A percentile compares a stretch with the other conserved stretches of the same genome.
Evolutionary conservation across 768 basidiomycete genomes (phyloP).

Genomic region (Pisolithus marmoratus): DNA sequence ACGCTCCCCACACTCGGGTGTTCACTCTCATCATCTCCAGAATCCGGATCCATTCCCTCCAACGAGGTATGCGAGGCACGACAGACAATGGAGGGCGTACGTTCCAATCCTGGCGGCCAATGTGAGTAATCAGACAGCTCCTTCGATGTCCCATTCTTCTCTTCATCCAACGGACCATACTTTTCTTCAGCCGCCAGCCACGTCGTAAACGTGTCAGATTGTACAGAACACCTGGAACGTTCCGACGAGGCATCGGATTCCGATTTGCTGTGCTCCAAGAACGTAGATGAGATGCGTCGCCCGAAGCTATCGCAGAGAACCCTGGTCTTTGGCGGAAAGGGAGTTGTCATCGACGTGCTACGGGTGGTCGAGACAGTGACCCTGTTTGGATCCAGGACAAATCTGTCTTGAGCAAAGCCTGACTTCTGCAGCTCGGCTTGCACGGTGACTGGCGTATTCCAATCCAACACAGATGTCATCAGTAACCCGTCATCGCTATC

Average conservation of each 20-base stretch:
- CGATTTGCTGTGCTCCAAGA: background rate
- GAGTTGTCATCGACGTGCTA: background rate
- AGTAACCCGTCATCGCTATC: background rate
- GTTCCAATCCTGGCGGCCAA: background rate
- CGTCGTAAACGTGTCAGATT: background rate
- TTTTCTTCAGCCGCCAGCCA: constrained; percentile 2
- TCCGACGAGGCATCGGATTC: too few species aligned
- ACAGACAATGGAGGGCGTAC: background rate
- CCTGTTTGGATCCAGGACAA: constrained; percentile 1
- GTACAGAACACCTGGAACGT: background rate
- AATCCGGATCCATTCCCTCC: background rate
- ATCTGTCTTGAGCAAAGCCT: constrained; percentile 14
- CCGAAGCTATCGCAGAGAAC: background rate
- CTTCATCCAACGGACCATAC: background rate
- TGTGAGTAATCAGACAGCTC: background rate
- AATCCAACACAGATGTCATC: background rate
- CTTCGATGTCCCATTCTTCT: background rate
- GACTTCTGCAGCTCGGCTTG: constrained; percentile 10
- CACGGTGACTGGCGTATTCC: constrained; percentile 8
- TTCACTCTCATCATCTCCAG: background rate
- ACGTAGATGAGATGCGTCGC: background rate
- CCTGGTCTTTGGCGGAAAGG: background rate
- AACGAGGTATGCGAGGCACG: background rate
- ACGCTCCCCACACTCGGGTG: background rate
- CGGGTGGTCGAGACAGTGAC: background rate